Evolutionary conservation across 352 stramenopile genomes (phyloP), one percentile per base, ranked within the genome.

Genomic region (Phytophthora aleatoria): DNA sequence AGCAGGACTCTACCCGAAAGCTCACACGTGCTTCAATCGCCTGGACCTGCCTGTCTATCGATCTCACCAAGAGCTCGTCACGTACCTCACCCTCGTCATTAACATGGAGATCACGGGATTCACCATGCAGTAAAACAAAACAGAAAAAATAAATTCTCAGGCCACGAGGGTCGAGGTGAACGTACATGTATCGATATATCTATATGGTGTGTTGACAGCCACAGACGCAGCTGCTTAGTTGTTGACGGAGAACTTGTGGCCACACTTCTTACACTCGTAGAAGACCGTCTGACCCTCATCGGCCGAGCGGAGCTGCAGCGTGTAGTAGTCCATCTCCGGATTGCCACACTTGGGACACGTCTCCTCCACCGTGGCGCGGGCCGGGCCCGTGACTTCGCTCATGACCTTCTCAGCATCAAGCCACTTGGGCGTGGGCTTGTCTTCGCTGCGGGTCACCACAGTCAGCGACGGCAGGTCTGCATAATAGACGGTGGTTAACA

Each of bases 261-360:
- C 88, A 61, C 98, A 99, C 64, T 98, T 97, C 74, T 96, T 97
- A 79, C 98, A 99, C 83, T 99, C 97, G 79, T 99, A 99, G 78
- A 99, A 99, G 8, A 99, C 97, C 41, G 98, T 99, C 76, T 99
- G 97, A 12, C 98, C 98, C 85, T 99, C 98, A 90, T 99, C 98
- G 20, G 98, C 98, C 48, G 92, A 99, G 63, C 98, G 88, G 68
- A 99, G 77, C 80, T 99, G 98, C 76, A 99, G 95, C 62, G 98
- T 99, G 75, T 99, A 99, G 83, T 99, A 99, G 71, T 98, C 94
- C 75, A 99, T 98, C 77, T 99, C 87, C 9, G 82, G 89, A 74
- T 98, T 94, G 60, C 81, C 87, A 69, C 98, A 99, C 78, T 99
- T 99, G 39, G 98, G 89, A 70, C 98, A 99, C 43, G 94, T 91